Evolutionary conservation across 768 basidiomycete genomes (phyloP).

Genomic region (Mycena maculata): DNA sequence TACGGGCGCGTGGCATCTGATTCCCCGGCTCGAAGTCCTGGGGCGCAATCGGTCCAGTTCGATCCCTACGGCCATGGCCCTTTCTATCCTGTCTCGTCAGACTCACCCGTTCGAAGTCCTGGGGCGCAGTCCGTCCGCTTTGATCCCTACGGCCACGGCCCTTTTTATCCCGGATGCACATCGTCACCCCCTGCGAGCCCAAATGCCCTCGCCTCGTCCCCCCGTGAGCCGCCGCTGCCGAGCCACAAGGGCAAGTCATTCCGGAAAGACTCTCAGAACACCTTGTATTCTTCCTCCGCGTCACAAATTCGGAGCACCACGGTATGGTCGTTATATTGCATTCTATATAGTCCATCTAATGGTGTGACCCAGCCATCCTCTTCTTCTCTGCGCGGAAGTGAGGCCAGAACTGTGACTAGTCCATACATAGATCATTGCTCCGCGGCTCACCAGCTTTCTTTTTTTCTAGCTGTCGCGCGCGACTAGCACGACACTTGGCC

Average conservation of each 20-base stretch:
- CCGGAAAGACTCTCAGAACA: not conserved
- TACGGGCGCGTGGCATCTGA: not conserved
- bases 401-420: slow-evolving; percentile 2
- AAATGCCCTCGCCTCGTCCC: not conserved
- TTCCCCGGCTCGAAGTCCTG: not conserved
- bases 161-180: slow-evolving; percentile 11
- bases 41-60: not conserved
- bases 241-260: not conserved
- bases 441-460: no score
- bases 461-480: slow-evolving; percentile 1
- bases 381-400: not conserved
- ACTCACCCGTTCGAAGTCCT: not conserved
- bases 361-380: not conserved
- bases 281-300: not conserved
- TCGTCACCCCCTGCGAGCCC: slow-evolving; percentile 1
- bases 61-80: slow-evolving; percentile 12
- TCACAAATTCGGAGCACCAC: not conserved
- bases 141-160: slow-evolving; percentile 9
- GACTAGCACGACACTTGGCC: not conserved
- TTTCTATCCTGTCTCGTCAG: not conserved
- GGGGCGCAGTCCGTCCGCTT: not conserved
- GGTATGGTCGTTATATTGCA: not conserved
- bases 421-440: not conserved
- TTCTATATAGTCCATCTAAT: not conserved
- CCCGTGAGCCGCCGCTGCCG: not conserved